Conservation (phyloP, 768 basidiomycete species). For the Termitomyces sp. region DNA sequence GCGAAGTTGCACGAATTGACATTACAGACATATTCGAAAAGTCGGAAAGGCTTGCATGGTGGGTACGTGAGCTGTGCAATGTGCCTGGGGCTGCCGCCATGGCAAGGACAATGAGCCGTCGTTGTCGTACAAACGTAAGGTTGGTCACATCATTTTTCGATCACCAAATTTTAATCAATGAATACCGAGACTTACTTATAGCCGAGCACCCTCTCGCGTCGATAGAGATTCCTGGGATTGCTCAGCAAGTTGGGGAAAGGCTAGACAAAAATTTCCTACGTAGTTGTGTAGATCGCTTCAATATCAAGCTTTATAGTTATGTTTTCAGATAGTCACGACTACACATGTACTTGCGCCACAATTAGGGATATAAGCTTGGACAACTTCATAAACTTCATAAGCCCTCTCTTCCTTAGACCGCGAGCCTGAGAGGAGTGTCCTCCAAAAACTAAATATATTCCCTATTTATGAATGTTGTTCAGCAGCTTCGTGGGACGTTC, state of each 20-base stretch:
- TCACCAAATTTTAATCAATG: background rate
- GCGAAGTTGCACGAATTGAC: conserved; percentile 49
- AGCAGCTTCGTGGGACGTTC: background rate
- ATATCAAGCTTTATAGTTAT: background rate
- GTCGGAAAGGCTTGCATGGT: conserved; percentile 5
- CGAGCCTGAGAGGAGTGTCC: background rate
- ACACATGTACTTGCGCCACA: background rate
- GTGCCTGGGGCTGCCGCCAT: conserved; percentile 1
- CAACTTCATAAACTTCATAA: background rate
- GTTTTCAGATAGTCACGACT: background rate
- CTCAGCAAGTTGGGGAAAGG: background rate
- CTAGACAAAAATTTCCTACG: background rate
- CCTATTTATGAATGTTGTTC: background rate
- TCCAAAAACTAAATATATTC: background rate
- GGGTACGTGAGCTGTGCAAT: background rate
- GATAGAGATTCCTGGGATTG: too few relatives aligned
- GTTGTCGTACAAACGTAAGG: background rate
- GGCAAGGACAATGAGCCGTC: background rate
- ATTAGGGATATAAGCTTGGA: background rate
- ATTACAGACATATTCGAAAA: conserved; percentile 28
- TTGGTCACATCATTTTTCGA: background rate
- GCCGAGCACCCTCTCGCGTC: background rate
- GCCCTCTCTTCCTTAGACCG: background rate
- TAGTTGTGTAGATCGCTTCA: background rate
- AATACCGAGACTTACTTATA: background rate